Evolutionary conservation across 2,329 filamentous ascomycete species (phyloP), one percentile per base, ranked within the genome.

Genomic region (Rhinocladiella similis): DNA sequence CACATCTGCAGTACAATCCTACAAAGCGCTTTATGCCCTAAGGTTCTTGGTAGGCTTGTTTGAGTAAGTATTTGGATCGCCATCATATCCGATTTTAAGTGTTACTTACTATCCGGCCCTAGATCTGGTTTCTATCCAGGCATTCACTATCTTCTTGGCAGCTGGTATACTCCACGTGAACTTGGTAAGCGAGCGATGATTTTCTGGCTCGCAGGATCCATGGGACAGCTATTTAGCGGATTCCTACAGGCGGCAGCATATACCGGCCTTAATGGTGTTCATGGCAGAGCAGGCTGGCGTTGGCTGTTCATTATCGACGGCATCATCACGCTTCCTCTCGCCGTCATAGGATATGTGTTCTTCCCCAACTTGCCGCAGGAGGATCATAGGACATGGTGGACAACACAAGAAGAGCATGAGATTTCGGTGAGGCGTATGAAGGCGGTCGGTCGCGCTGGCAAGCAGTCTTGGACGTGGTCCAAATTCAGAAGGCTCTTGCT

Each of bases 161-260:
- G 18, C 10, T 43, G 39, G 39, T 43, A 43, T 22, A 19, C 18
- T 12, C 22, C 39, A 13, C 18, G 22, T 19, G 39, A 43, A 20
- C 39, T 43, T 19, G 39, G 39, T 1, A 19, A 22, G 84, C 80
- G 0, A 75, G 81, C 0, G 83, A 83, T 5, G 86, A 86, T 60
- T 1, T 49, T 35, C n/a, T 49, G 16, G 33, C 47, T 38, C 16
- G 18, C 39, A 20, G 22, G 18, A 5, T 9, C 18, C n/a, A 22
- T 43, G 22, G 39, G 39, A 22, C 5, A 20, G 5, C 10, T 43
- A 4, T 20, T 19, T n/a, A 43, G 18, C 7, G 39, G 39, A 2
- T 43, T 43, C 39, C 10, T 43, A 4, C 18, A 19, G 22, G 22
- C 18, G 10, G 39, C 18, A 4, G 39, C 22, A 22, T 19, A 20